phyloP scores from a whole-genome alignment of 2,329 filamentous ascomycete genomes.

The Graphilbum fragrans region DNA sequence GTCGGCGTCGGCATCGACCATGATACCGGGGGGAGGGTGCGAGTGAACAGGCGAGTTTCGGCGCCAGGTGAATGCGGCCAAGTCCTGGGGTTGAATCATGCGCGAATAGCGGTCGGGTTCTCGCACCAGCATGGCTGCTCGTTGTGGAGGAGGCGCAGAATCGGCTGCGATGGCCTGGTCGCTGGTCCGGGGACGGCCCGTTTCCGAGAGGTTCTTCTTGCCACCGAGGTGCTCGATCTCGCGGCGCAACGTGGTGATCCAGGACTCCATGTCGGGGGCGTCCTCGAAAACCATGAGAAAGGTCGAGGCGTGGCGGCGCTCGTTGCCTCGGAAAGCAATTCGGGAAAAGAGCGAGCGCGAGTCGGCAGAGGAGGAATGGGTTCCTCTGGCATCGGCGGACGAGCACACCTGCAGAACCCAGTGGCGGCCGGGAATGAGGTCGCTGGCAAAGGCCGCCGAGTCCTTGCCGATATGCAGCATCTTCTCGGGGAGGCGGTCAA shows the following conservation, averaged over 20 bases:
- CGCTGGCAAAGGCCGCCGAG: conserved; percentile 69
- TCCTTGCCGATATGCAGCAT: conserved; percentile 59
- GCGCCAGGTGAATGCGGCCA: conserved; percentile 16
- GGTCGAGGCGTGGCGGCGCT: conserved; percentile 46
- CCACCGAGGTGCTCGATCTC: conserved; percentile 62
- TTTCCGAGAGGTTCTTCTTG: conserved; percentile 49
- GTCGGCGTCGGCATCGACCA: conserved; percentile 5
- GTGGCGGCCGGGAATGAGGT: conserved; percentile 66
- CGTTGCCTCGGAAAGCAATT: conserved; percentile 44
- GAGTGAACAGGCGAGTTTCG: conserved; percentile 12
- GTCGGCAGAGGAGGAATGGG: conserved; percentile 27
- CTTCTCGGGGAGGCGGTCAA: conserved; percentile 63
- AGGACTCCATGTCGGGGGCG: conserved; percentile 63
- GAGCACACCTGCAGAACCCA: conserved; percentile 71
- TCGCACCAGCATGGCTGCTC: conserved; percentile 24
- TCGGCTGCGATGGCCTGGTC: conserved; percentile 22
- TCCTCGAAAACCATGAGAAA: conserved; percentile 63
- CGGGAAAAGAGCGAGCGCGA: conserved; percentile 53
- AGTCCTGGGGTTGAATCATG: conserved; percentile 21
- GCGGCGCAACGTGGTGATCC: conserved; percentile 56
- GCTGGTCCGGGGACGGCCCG: conserved; percentile 36
- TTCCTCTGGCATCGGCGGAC: conserved; percentile 45
- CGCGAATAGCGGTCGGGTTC: conserved; percentile 35
- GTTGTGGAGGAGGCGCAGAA: background rate
- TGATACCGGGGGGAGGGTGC: conserved; percentile 13